A percentile compares a stretch with the other conserved stretches of the same genome.
Evolutionary conservation across 2,329 filamentous ascomycete species (phyloP).

Genomic region (Diaporthe destruens): DNA sequence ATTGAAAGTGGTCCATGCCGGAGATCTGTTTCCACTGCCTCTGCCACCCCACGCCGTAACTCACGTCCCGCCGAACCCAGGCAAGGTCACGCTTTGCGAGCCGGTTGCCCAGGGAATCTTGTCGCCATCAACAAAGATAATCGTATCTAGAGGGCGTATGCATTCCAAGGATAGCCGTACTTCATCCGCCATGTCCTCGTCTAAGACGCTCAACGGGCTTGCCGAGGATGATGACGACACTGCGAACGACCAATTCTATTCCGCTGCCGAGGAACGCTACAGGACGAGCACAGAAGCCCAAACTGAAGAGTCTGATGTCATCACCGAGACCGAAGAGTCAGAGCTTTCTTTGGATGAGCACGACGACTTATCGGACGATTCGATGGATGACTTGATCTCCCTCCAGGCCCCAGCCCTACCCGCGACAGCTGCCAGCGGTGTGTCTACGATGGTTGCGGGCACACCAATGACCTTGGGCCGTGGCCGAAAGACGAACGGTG

Average conservation of each 20-base stretch:
- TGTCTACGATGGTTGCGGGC: slow-evolving; percentile 83
- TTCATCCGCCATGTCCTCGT: slow-evolving; percentile 59
- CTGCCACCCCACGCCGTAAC: slow-evolving; percentile 88
- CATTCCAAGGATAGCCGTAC: slow-evolving; percentile 67
- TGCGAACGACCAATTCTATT: slow-evolving; percentile 91
- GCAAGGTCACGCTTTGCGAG: slow-evolving; percentile 92
- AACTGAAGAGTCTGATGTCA: slow-evolving; percentile 69
- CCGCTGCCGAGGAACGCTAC: slow-evolving; percentile 84
- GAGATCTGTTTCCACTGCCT: slow-evolving; percentile 83
- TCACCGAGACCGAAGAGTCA: slow-evolving; percentile 71
- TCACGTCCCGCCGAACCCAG: slow-evolving; percentile 85
- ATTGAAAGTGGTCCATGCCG: slow-evolving; percentile 83
- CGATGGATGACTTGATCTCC: slow-evolving; percentile 93
- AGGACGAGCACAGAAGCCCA: slow-evolving; percentile 69
- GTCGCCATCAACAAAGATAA: slow-evolving; percentile 82
- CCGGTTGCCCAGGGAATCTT: slow-evolving; percentile 91
- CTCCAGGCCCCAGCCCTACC: slow-evolving; percentile 83
- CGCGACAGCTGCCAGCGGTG: slow-evolving; percentile 80
- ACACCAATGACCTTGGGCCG: slow-evolving; percentile 82
- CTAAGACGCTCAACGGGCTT: slow-evolving; percentile 70
- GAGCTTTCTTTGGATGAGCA: slow-evolving; percentile 77
- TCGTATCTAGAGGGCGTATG: slow-evolving; percentile 76
- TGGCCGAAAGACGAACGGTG: slow-evolving; percentile 75
- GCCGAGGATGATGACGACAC: slow-evolving; percentile 80
- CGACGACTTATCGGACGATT: slow-evolving; percentile 87